A percentile compares a stretch with the other conserved stretches of the same genome.
Conservation (phyloP, 169 alveolate genomes). For the Plasmodium yoelii region DNA sequence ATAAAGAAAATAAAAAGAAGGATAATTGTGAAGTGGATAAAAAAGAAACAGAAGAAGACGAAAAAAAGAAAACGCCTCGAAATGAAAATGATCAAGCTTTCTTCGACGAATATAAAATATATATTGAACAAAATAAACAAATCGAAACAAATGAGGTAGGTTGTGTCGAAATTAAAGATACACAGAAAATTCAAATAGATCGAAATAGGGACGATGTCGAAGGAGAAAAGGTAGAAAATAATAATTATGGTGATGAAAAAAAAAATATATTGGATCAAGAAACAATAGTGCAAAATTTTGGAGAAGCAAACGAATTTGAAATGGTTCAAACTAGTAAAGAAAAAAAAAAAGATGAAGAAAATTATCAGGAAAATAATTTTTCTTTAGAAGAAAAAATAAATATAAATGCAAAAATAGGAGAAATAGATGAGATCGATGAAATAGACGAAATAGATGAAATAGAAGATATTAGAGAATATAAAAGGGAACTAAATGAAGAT, state of each 20-base stretch:
- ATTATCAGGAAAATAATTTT: constrained; percentile 1
- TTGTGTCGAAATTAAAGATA: too few species aligned
- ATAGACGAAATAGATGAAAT: constrained; percentile 6
- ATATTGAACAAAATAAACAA: too few species aligned
- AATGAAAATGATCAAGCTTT: too few species aligned
- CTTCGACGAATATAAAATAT: too few species aligned
- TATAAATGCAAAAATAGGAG: constrained; percentile 3
- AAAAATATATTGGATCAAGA: neutral
- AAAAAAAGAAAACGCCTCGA: neutral
- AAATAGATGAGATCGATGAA: constrained; percentile 2
- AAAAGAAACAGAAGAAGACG: neutral
- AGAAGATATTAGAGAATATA: constrained; percentile 8
- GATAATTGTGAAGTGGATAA: neutral
- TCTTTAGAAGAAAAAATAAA: constrained; percentile 10
- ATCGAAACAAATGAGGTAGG: too few species aligned
- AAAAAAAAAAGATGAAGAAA: neutral
- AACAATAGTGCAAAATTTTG: neutral
- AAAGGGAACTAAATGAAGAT: constrained; percentile 23
- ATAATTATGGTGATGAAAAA: neutral
- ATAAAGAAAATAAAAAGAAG: constrained; percentile 20
- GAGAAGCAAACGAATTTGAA: too few species aligned
- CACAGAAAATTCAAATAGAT: too few species aligned
- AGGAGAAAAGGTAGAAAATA: neutral
- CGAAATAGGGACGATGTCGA: neutral
- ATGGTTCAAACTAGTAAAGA: neutral